Base-by-base conservation (phyloP, 2,329 filamentous ascomycete genomes). In the Bertia moriformis region DNA sequence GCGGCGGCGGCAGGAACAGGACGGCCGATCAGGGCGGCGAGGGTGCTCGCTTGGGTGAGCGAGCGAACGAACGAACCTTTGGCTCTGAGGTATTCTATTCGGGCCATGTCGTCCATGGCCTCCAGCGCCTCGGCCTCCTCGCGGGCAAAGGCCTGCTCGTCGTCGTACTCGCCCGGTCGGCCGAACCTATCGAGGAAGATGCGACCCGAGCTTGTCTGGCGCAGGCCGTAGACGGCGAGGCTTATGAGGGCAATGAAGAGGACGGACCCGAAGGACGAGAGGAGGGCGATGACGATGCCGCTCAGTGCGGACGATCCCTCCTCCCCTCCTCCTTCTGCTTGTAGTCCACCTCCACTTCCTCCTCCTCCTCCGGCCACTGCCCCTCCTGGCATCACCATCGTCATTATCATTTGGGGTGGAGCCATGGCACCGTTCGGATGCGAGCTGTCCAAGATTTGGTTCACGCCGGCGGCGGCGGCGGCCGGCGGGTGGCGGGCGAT, bases 121-220 rank as follows among this genome's bases (percentile, higher is more conserved):
- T 93, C 89, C 56, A 98, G 63, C 42, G 91, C 91, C 59, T 95
- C 87, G 24, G 86, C 87, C 73, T 98, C 91, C 58, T 96, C 91
- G 53, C 84, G 78, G 46, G 79, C 71, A 63, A 94, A 95, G 7
- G 86, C 84, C 62, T 96, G 89, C 59, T 96, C 91, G 61, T 98
- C 91, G 56, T 98, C 91, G 58, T 87, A 98, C 62, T 96, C 91
- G 51, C 91, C 91, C 1, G 91, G 91, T 43, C 89, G 73, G 36
- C 87, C 87, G 57, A 98, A 81, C 46, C 89, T 79, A 63, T 96
- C 91, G 48, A 98, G 73, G 45, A 96, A 75, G 53, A 98, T 95
- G 49, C 89, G 77, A 33, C 89, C 89, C 38, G 81, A 81, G 40
- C 71, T 75, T 27, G 89, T 95, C 58, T 93, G 93, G 61, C 83